Base-by-base conservation (phyloP, 2,329 filamentous ascomycete species). In the Colletotrichum sp. region DNA sequence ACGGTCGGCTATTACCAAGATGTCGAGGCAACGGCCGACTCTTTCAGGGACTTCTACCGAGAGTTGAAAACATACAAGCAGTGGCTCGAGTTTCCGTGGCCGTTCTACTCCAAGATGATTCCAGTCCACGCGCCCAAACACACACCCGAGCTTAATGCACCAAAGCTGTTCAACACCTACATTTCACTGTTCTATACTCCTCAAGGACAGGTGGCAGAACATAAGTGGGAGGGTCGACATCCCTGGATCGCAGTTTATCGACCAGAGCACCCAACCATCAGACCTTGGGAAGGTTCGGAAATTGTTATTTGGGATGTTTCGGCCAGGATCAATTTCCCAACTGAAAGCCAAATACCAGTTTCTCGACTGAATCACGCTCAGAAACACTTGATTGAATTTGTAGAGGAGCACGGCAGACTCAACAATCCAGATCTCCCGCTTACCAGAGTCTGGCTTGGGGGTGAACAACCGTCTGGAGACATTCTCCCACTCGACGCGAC, bases 221-320 rank as follows among this genome's bases (percentile, higher is more conserved):
- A 79, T 1, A 60, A 72, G 4, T 77, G 78, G 18, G 80, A 78
- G 10, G 72, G 77, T 36, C 85, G 87, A 12, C 86, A 88, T 60
- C 88, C 90, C 1, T 92, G 90, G 90, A 77, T 92, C 39, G 88
- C 83, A 0, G 79, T 90, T 16, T 86, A 87, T 73, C 86, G 90
- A 13, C 86, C 88, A 0, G 78, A 82, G 6, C 82, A 88, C n/a
- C 82, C 85, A 2, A 84, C 87, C 71, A 16, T 10, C 1, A 80
- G 70, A 26, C 78, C 80, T 1, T 87, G 83, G 80, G 77, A 3
- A 1, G 67, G 69, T 3, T 84, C 85, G 4, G 90, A 92, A 78
- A 78, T 92, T 15, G 82, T 92, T 8, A 89, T 92, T 52, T 92
- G 90, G 90, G 91, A 92, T 77, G 72, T 83, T 3, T 78, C 81